These are phyloP conservation scores for Pseudocercospora fuligena DNA, from an alignment of 2,329 filamentous ascomycete species.

Conservation along the genomic window DNA sequence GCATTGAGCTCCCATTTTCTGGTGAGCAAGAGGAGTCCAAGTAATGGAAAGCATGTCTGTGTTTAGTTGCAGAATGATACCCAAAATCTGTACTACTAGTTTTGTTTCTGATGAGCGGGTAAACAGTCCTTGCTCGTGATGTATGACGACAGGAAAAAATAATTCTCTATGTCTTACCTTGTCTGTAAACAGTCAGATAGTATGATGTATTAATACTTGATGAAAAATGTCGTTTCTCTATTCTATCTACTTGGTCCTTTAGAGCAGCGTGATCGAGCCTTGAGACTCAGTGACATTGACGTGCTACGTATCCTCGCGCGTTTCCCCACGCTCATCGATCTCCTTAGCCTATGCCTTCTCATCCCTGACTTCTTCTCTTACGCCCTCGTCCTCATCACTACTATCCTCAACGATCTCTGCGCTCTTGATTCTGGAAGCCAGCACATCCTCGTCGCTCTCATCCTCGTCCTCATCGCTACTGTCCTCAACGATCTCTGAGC, in stretches of 20 bases:
- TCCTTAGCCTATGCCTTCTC: no score
- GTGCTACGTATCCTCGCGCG: no score
- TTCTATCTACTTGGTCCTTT: neutral
- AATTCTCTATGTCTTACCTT: neutral
- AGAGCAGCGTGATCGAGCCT: no score
- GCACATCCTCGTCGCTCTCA: no score
- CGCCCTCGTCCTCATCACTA: no score
- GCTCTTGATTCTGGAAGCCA: no score
- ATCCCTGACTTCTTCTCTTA: no score
- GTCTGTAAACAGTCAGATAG: slow-evolving; percentile 10
- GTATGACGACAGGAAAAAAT: slow-evolving; percentile 1
- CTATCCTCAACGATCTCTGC: no score
- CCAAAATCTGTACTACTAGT: neutral
- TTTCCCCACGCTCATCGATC: no score
- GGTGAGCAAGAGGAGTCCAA: slow-evolving; percentile 1
- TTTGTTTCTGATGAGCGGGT: neutral
- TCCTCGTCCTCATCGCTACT: no score
- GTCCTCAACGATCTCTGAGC: no score
- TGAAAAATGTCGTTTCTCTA: neutral
- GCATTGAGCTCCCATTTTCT: slow-evolving; percentile 3
- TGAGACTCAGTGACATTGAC: no score
- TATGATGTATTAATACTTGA: neutral
- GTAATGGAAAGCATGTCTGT: neutral
- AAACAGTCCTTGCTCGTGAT: neutral
- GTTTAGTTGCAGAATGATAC: slow-evolving; percentile 4